phyloP scores from a whole-genome alignment of 2,329 filamentous ascomycete genomes.

The Magnaporthiopsis rhizophila region DNA sequence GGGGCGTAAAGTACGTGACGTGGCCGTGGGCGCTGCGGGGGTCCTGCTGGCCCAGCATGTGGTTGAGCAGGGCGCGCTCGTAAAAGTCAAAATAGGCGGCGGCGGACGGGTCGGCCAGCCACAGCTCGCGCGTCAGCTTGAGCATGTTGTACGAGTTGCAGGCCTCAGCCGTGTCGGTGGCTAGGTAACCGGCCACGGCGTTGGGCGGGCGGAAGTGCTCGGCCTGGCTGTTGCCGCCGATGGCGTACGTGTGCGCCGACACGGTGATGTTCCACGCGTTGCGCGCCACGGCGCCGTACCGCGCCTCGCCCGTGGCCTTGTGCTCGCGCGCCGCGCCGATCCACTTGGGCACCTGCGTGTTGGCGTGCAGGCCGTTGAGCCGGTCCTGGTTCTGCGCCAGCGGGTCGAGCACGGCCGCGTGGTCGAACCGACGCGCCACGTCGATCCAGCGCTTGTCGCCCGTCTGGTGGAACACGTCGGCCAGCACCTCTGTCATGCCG shows the following conservation, averaged over 20 bases:
- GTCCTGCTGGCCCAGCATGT: conserved; percentile 41
- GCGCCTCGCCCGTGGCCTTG: conserved; percentile 34
- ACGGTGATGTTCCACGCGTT: conserved; percentile 42
- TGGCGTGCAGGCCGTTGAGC: conserved; percentile 41
- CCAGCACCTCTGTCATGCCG: conserved; percentile 44
- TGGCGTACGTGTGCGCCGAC: conserved; percentile 39
- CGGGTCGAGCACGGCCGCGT: conserved; percentile 37
- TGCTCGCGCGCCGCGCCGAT: conserved; percentile 41
- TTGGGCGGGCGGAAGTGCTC: conserved; percentile 42
- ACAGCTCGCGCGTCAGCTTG: conserved; percentile 44
- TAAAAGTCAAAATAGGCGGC: conserved; percentile 44
- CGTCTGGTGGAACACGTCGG: conserved; percentile 38
- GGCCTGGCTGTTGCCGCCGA: conserved; percentile 44
- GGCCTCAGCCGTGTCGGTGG: conserved; percentile 38
- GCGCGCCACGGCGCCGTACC: conserved; percentile 38
- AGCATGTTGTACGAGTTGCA: conserved; percentile 52
- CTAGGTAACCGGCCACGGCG: conserved; percentile 35
- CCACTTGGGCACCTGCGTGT: conserved; percentile 47
- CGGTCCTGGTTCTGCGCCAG: conserved; percentile 35
- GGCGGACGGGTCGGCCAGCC: conserved; percentile 27
- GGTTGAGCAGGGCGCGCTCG: conserved; percentile 41
- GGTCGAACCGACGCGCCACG: conserved; percentile 41
- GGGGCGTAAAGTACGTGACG: conserved; percentile 44
- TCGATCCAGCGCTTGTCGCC: conserved; percentile 37
- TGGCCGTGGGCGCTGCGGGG: conserved; percentile 36